Base-by-base conservation (phyloP, 75 land plant genomes). In the Azolla pinnata region DNA sequence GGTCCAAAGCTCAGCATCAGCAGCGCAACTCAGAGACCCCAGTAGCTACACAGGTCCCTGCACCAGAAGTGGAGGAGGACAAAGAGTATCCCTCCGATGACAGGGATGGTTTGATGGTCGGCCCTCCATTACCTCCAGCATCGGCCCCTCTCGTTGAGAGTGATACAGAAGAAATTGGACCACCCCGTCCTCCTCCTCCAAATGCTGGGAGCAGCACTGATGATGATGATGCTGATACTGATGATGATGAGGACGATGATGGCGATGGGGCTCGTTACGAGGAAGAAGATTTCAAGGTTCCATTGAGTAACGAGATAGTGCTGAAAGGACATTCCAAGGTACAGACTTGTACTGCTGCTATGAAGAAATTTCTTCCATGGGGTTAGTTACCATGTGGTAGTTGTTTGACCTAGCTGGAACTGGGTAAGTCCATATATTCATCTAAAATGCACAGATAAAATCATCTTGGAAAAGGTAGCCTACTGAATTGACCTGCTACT, bases 301-400 rank as follows among this genome's bases (percentile, higher is more conserved):
- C 99, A 44, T 19, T 78, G 31, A 95, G 86, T 38, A 95, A 95
- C 44, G 99, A 95, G 78, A 83, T 95, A 65, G 71, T 86, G 5
- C 76, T 95, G 45, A 86, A 76, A 62, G 99, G 99, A 27, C 99
- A 95, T 52, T 66, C 88, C 18, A 95, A 90, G 99, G 99, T 90
- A 64, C 19, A 56, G 17, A 32, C 56, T 42, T 55, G 27, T 56
- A 61, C 31, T 56, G 40, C 20, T 23, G 18, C 18, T 47, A 7
- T 38, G 42, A 38, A 7, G 10, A 38, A 38, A 38, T 7, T 38
- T 7, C 14, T 14, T 38, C 42, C 42, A 38, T 7, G 42, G 42
- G 7, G 10, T 38, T 38, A 38, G 42, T 38, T 38, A 14, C 10
- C 14, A 38, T 14, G 7, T 38, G 42, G 42, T 7, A 14, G 42